Evolutionary conservation across 1,139 yeast genomes (phyloP).

Genomic region (Hyphopichia wangnamkhiaoensis): DNA sequence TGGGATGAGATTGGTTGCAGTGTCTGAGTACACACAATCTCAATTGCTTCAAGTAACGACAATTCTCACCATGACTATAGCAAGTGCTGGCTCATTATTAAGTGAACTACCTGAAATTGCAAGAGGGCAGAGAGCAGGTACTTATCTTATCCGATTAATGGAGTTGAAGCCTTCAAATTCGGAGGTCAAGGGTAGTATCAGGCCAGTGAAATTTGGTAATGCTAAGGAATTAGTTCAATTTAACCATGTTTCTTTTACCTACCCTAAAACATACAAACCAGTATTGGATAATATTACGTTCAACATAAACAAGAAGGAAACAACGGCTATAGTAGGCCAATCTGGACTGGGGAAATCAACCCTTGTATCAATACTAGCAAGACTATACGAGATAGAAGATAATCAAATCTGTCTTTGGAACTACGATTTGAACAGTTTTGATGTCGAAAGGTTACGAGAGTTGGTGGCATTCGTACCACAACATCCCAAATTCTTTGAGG

Average conservation of each 20-base stretch:
- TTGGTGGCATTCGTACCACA: conserved; percentile 71
- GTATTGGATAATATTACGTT: conserved; percentile 45
- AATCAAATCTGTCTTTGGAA: conserved; percentile 39
- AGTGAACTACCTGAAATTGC: conserved; percentile 73
- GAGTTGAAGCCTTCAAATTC: conserved; percentile 28
- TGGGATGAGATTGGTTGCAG: conserved; percentile 70
- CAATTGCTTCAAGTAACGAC: conserved; percentile 70
- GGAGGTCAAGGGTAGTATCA: conserved; percentile 29
- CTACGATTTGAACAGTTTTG: conserved; percentile 44
- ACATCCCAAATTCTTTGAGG: conserved; percentile 62
- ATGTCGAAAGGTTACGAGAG: conserved; percentile 50
- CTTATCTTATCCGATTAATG: conserved; percentile 50
- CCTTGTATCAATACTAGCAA: conserved; percentile 50
- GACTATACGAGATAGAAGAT: conserved; percentile 45
- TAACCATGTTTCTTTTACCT: conserved; percentile 48
- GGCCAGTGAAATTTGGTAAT: conserved; percentile 12
- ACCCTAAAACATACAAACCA: conserved; percentile 30
- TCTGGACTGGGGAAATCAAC: conserved; percentile 88
- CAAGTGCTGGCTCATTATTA: conserved; percentile 60
- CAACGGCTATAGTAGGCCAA: conserved; percentile 67
- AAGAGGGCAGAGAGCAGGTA: conserved; percentile 74
- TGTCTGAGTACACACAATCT: conserved; percentile 52
- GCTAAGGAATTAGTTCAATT: conserved; percentile 33
- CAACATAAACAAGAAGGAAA: conserved; percentile 42
- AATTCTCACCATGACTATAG: conserved; percentile 69